phyloP scores from a whole-genome alignment of 176 grass and related monocot species.

The Elaeis guineensis region DNA sequence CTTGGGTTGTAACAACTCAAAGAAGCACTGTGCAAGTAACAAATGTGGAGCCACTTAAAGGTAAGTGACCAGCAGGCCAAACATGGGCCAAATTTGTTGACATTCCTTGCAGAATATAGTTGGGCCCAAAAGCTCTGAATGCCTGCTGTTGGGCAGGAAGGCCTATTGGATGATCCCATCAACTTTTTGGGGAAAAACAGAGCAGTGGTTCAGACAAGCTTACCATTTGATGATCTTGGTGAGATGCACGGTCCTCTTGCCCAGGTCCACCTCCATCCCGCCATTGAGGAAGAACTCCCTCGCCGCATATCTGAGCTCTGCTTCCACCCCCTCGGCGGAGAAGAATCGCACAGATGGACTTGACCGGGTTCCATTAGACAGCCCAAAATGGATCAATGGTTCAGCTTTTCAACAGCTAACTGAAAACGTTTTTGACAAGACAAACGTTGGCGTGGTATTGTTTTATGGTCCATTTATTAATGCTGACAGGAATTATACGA shows the following conservation, averaged over 20 bases:
- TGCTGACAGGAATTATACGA: too few relatives aligned
- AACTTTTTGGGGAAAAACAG: background rate
- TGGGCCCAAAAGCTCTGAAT: too few relatives aligned
- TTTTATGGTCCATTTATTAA: too few relatives aligned
- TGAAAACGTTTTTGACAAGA: conserved; percentile 18
- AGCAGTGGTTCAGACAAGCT: background rate
- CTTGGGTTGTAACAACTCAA: too few relatives aligned
- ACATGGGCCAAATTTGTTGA: too few relatives aligned
- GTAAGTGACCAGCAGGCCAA: too few relatives aligned
- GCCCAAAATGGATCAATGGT: conserved; percentile 83
- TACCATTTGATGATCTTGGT: conserved; percentile 87
- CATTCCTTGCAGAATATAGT: too few relatives aligned
- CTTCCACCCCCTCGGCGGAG: conserved; percentile 56
- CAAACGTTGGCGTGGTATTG: too few relatives aligned
- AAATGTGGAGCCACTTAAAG: too few relatives aligned
- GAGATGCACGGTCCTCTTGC: conserved; percentile 62
- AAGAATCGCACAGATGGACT: conserved; percentile 82
- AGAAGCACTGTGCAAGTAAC: too few relatives aligned
- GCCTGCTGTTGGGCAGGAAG: too few relatives aligned
- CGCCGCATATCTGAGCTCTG: conserved; percentile 68
- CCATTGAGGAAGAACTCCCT: conserved; percentile 74
- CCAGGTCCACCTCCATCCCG: conserved; percentile 68
- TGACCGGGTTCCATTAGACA: conserved; percentile 80
- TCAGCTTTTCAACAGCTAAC: conserved; percentile 49
- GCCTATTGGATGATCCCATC: too few relatives aligned